Evolutionary conservation across 164 flowering plant species (phyloP).

Genomic region (Vitis cinerea): DNA sequence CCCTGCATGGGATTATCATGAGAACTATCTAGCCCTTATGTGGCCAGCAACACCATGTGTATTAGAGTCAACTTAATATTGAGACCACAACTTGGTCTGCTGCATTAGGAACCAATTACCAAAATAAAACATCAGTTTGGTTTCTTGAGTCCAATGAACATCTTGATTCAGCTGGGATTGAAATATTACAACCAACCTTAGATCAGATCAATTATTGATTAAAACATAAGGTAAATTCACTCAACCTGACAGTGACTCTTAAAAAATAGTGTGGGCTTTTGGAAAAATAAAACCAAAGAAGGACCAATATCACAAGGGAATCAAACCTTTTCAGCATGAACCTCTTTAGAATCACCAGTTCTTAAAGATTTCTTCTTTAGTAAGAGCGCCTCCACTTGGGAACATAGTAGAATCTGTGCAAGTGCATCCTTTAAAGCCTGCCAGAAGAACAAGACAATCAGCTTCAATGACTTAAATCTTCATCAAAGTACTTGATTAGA

Average conservation of each 20-base stretch:
- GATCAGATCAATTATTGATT: not conserved
- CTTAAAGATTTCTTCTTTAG: slow-evolving; percentile 40
- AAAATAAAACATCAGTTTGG: not conserved
- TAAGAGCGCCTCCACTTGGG: slow-evolving; percentile 42
- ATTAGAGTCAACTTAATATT: too few species aligned
- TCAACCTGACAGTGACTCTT: not conserved
- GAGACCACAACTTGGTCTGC: too few species aligned
- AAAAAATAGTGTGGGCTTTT: not conserved
- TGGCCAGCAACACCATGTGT: too few species aligned
- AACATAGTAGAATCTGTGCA: slow-evolving; percentile 34
- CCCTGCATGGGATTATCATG: too few species aligned
- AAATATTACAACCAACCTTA: not conserved
- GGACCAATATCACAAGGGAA: not conserved
- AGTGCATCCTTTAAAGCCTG: slow-evolving; percentile 44
- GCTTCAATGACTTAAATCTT: not conserved
- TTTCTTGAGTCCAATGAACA: not conserved
- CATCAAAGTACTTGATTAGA: not conserved
- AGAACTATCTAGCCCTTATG: too few species aligned
- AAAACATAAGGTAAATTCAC: not conserved
- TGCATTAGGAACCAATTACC: too few species aligned
- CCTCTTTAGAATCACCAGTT: slow-evolving; percentile 42
- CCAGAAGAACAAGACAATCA: slow-evolving; percentile 2
- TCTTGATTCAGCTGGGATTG: not conserved
- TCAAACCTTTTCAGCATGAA: slow-evolving; percentile 49
- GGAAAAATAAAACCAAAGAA: not conserved